Evolutionary conservation across 305 asterid species (phyloP).

Genomic region (Stenogyne calaminthoides): DNA sequence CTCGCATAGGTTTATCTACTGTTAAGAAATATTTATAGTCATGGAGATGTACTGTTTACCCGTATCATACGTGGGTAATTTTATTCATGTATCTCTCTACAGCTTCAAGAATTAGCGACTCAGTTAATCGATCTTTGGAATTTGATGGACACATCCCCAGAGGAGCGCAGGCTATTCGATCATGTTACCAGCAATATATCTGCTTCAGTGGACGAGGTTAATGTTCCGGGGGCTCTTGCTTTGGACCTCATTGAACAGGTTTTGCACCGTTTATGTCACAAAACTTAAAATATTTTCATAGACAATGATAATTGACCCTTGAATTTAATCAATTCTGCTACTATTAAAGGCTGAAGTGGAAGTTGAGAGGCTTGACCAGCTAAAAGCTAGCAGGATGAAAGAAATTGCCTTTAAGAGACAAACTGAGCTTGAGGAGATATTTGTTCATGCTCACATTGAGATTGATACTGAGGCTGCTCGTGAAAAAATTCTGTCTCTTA

Average conservation of each 20-base stretch:
- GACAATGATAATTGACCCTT: background rate
- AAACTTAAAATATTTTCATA: background rate
- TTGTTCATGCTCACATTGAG: constrained; percentile 85
- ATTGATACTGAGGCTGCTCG: constrained; percentile 82
- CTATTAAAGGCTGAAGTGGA: constrained; percentile 82
- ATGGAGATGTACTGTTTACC: constrained; percentile 4
- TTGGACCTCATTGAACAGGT: constrained; percentile 88
- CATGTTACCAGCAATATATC: constrained; percentile 90
- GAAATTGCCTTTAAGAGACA: constrained; percentile 97
- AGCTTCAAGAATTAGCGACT: constrained; percentile 95
- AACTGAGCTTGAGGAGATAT: constrained; percentile 85
- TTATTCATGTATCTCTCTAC: constrained; percentile 33
- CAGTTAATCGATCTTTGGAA: constrained; percentile 94
- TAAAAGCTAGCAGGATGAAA: constrained; percentile 93
- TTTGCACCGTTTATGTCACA: constrained; percentile 20
- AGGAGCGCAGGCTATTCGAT: constrained; percentile 74
- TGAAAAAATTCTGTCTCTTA: constrained; percentile 69
- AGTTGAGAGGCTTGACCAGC: constrained; percentile 93
- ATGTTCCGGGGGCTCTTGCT: constrained; percentile 84
- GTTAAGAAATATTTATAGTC: background rate
- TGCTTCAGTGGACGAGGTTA: constrained; percentile 88
- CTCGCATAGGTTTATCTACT: background rate
- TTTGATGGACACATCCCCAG: constrained; percentile 91
- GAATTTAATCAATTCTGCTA: constrained; percentile 13
- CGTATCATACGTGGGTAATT: background rate